These are phyloP conservation scores for Lodderomyces margitis DNA, from an alignment of 1,139 yeast species.

Conservation along the genomic window DNA sequence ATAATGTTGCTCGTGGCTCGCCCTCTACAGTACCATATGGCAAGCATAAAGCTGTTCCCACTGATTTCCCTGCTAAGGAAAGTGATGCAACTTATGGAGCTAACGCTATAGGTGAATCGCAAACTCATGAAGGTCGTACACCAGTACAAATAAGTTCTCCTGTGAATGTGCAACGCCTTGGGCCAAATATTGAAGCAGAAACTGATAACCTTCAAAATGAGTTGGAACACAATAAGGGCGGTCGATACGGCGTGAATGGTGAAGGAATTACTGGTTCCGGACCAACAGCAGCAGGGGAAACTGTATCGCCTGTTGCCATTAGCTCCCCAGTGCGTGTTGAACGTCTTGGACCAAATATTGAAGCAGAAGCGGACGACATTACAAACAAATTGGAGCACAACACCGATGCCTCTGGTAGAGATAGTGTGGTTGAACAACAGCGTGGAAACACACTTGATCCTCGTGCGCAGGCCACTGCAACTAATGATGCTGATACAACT, in stretches of 20 bases:
- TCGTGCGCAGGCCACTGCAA: not conserved
- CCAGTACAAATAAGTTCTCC: not conserved
- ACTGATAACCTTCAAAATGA: constrained; percentile 2
- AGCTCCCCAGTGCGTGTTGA: not conserved
- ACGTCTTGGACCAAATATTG: constrained; percentile 1
- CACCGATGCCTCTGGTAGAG: not conserved
- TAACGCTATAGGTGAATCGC: no score
- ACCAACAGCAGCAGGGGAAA: not conserved
- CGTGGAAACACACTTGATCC: not conserved
- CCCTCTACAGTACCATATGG: not conserved
- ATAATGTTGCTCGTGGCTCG: not conserved
- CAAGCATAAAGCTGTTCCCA: not conserved
- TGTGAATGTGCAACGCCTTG: constrained; percentile 1
- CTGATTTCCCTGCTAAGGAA: not conserved
- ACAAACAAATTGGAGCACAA: not conserved
- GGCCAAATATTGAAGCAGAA: not conserved
- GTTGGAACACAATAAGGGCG: not conserved
- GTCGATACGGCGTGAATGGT: not conserved
- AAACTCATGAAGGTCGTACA: not conserved
- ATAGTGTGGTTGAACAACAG: not conserved
- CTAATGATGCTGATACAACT: not conserved
- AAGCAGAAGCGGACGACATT: constrained; percentile 1
- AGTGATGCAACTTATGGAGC: not conserved
- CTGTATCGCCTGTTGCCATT: not conserved
- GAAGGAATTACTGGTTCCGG: not conserved